Evolutionary conservation across 2,329 filamentous ascomycete species (phyloP), one percentile per base, ranked within the genome.

Genomic region (Orbilia blumenaviensis): DNA sequence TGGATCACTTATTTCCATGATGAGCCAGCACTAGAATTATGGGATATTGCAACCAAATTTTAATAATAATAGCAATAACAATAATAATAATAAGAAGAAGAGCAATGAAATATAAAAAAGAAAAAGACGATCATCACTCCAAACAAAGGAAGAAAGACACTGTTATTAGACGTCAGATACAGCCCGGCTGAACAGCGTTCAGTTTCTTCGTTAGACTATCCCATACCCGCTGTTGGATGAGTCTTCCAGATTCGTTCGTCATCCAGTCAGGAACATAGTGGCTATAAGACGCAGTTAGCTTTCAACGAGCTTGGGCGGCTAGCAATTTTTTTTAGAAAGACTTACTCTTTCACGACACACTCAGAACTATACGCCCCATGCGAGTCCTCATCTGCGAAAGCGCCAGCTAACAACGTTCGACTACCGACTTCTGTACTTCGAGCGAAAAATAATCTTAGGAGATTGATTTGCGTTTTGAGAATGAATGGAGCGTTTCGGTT

Each of bases 371-470:
- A 81, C 23, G 73, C 54, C 3, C 80, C 80, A 60, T 81, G 79
- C 4, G 74, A 69, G 8, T 80, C 77, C 16, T 62, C 77, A 63
- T 16, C 67, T 38, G 27, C 64, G 25, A n/a, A 80, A 77, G 38
- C 80, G 77, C 50, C 80, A 66, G 27, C 82, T 75, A 38, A 79
- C 62, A 60, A 80, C 18, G 73, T 80, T 25, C 80, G 76, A 36
- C 81, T 80, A 3, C 81, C 82, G 1, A 78, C 80, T 78, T 82
- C 81, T 0, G 81, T 81, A 8, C 67, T 80, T 58, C 81, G 81
- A 9, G 67, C 77, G 12, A 80, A 25, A n/a, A 72, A 34, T 1
- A 61, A 1, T n/a, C 61, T 44, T 34, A 68, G 34, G 3, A 61
- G 5, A 8, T 50, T 56, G 23, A 63, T 58, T 41, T 58, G 29